A percentile compares a stretch with the other conserved stretches of the same genome.
Conservation (phyloP, 257 asterid species). For the Ilex asprella region DNA sequence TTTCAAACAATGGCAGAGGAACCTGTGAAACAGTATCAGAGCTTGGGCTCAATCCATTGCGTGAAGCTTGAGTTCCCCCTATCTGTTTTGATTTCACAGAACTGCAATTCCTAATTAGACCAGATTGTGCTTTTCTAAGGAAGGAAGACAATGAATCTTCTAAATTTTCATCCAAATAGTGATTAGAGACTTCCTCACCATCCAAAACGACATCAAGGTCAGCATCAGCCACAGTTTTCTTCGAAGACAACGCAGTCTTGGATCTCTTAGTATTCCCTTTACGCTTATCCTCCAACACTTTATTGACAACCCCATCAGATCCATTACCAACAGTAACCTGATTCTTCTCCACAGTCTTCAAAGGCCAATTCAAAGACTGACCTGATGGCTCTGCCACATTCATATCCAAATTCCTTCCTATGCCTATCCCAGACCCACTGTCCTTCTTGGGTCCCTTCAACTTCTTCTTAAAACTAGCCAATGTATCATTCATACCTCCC, state of each 20-base stretch:
- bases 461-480: constrained; percentile 82
- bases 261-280: constrained; percentile 35
- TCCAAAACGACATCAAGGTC: constrained; percentile 22
- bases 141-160: constrained; percentile 71
- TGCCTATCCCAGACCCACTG: constrained; percentile 28
- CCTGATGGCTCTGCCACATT: constrained; percentile 22
- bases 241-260: constrained; percentile 27
- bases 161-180: constrained; percentile 27
- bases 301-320: constrained; percentile 25
- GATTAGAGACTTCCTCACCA: constrained; percentile 12
- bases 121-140: constrained; percentile 58
- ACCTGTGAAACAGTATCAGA: constrained; percentile 31
- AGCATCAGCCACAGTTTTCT: constrained; percentile 17
- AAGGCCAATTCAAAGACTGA: constrained; percentile 26
- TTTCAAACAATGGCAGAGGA: constrained; percentile 11
- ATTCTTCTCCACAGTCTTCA: constrained; percentile 24
- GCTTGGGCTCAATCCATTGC: constrained; percentile 24
- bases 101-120: constrained; percentile 30
- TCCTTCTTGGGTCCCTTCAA: constrained; percentile 72
- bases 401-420: constrained; percentile 22
- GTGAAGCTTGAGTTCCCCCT: constrained; percentile 29
- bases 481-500: constrained; percentile 83
- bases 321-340: constrained; percentile 24
- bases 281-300: constrained; percentile 24
- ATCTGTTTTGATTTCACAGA: constrained; percentile 39